Evolutionary conservation across 305 asterid species (phyloP).

Genomic region (Andrographis paniculata): DNA sequence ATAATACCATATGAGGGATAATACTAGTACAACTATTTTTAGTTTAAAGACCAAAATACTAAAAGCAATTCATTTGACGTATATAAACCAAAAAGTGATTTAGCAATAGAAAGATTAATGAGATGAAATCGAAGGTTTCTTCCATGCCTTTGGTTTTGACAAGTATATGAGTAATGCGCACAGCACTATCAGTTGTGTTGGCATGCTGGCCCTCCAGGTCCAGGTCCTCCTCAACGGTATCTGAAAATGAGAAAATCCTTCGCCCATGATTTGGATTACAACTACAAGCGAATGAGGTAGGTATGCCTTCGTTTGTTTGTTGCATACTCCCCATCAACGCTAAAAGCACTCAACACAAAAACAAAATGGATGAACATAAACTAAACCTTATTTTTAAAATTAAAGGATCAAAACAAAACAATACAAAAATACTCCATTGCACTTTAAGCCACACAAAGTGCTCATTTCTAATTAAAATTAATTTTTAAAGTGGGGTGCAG

Average conservation of each 20-base stretch:
- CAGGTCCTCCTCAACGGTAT: slow-evolving; percentile 78
- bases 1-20: too few relatives aligned
- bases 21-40: too few relatives aligned
- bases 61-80: slow-evolving; percentile 92
- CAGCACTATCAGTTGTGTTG: slow-evolving; percentile 91
- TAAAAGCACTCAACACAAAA: slow-evolving; percentile 74
- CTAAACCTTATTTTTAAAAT: too few relatives aligned
- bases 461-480: too few relatives aligned
- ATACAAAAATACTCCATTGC: too few relatives aligned
- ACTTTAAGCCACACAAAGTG: too few relatives aligned
- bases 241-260: slow-evolving; percentile 64
- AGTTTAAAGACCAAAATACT: too few relatives aligned
- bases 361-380: too few relatives aligned
- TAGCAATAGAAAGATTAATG: not conserved
- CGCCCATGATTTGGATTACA: slow-evolving; percentile 86
- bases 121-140: not conserved
- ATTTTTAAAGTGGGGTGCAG: too few relatives aligned
- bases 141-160: slow-evolving; percentile 84
- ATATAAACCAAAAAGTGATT: too few relatives aligned
- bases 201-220: slow-evolving; percentile 84
- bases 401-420: too few relatives aligned
- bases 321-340: slow-evolving; percentile 82
- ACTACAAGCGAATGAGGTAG: slow-evolving; percentile 95
- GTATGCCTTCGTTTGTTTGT: slow-evolving; percentile 88
- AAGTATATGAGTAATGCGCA: slow-evolving; percentile 81